Evolutionary conservation across 2,329 filamentous ascomycete genomes (phyloP).

Genomic region (Fusarium virguliforme): DNA sequence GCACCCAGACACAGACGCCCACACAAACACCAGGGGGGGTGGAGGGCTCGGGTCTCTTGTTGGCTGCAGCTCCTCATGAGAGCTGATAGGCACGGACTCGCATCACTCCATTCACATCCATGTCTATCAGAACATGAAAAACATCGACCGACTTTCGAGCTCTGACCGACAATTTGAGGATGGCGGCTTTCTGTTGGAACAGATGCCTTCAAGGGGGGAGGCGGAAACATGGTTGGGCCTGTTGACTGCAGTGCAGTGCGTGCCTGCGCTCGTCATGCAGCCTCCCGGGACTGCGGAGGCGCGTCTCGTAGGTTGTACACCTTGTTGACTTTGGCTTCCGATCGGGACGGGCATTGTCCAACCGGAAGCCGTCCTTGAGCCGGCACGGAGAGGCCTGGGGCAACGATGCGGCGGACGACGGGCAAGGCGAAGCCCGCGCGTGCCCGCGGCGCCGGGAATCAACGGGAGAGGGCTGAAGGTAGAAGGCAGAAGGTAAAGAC

Average conservation of each 20-base stretch:
- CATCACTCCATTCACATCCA: constrained; percentile 43
- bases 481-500: neutral
- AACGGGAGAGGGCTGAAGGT: constrained; percentile 39
- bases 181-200: constrained; percentile 21
- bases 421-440: constrained; percentile 32
- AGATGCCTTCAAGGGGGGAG: constrained; percentile 10
- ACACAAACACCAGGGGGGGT: constrained; percentile 26
- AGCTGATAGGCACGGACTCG: constrained; percentile 44
- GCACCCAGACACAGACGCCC: constrained; percentile 26
- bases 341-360: constrained; percentile 44
- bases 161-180: constrained; percentile 43
- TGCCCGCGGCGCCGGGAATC: constrained; percentile 45
- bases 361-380: constrained; percentile 46
- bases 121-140: constrained; percentile 42
- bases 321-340: constrained; percentile 39
- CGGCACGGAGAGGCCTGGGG: constrained; percentile 41
- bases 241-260: neutral
- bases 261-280: constrained; percentile 39
- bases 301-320: constrained; percentile 28
- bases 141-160: constrained; percentile 40
- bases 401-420: constrained; percentile 33
- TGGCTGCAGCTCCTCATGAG: constrained; percentile 41
- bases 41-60: constrained; percentile 33
- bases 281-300: constrained; percentile 42
- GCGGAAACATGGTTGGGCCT: constrained; percentile 31